phyloP scores from a whole-genome alignment of 352 stramenopile species.

The Pythium sp. region DNA sequence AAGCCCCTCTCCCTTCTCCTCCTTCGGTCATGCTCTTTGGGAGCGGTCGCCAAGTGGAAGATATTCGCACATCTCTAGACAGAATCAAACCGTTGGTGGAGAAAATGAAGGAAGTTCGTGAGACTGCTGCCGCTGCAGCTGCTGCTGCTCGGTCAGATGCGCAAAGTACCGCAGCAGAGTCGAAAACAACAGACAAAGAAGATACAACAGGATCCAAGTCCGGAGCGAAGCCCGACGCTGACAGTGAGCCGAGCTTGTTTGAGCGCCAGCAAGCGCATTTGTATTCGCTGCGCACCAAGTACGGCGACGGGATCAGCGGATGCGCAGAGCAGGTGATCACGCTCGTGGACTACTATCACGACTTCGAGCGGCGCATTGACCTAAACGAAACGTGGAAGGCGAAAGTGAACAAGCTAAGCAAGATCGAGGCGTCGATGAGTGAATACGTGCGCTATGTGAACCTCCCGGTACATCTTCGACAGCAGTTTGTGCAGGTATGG shows the following conservation, averaged over 20 bases:
- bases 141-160: neutral
- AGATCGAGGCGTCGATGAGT: constrained; percentile 67
- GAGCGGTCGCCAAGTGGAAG: constrained; percentile 37
- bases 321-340: constrained; percentile 79
- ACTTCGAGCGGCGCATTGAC: constrained; percentile 72
- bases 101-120: constrained; percentile 5
- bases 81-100: constrained; percentile 17
- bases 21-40: constrained; percentile 28
- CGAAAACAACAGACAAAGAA: neutral
- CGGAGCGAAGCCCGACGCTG: neutral
- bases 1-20: neutral
- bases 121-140: constrained; percentile 1
- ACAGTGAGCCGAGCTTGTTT: constrained; percentile 4
- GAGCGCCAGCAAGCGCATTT: constrained; percentile 24
- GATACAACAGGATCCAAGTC: neutral
- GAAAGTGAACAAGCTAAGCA: constrained; percentile 63
- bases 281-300: constrained; percentile 53
- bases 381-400: constrained; percentile 69
- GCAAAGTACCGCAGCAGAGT: neutral
- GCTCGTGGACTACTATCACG: constrained; percentile 80
- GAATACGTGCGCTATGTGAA: constrained; percentile 73
- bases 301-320: constrained; percentile 47
- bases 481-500: constrained; percentile 62
- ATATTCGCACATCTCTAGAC: constrained; percentile 49
- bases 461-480: constrained; percentile 39